Evolutionary conservation across 2,329 filamentous ascomycete species (phyloP).

Genomic region (Drechmeria coniospora): DNA sequence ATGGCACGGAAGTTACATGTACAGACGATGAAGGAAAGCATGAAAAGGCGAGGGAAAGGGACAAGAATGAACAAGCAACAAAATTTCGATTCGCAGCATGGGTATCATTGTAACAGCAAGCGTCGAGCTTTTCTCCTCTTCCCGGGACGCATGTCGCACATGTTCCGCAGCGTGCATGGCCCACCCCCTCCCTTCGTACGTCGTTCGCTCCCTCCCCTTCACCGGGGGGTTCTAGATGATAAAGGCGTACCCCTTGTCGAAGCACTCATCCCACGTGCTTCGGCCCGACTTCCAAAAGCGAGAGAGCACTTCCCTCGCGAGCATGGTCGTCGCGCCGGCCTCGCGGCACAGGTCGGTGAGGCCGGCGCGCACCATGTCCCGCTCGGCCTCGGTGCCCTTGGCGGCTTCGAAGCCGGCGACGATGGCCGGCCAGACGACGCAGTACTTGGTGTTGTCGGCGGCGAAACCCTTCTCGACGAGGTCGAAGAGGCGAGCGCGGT

Average conservation of each 20-base stretch:
- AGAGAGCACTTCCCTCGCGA: conserved; percentile 1
- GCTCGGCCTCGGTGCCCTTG: neutral
- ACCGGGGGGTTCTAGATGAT: neutral
- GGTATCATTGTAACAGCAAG: too few relatives aligned
- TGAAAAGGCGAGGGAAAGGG: too few relatives aligned
- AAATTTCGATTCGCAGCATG: too few relatives aligned
- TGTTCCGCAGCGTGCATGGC: too few relatives aligned
- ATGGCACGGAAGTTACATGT: too few relatives aligned
- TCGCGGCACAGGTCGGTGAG: neutral
- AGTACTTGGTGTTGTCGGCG: neutral
- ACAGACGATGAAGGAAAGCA: too few relatives aligned
- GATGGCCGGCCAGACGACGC: conserved; percentile 1
- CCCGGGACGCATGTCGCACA: too few relatives aligned
- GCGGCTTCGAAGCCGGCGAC: conserved; percentile 1
- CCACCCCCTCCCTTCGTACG: too few relatives aligned
- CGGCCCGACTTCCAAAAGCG: conserved; percentile 3
- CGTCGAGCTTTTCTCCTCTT: too few relatives aligned
- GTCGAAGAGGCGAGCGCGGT: neutral
- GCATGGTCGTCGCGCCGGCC: conserved; percentile 1
- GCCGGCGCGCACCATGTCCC: neutral
- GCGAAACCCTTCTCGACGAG: neutral
- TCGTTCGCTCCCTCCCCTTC: too few relatives aligned
- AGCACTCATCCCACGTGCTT: conserved; percentile 4
- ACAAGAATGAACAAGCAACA: too few relatives aligned
- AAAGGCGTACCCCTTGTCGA: conserved; percentile 2